phyloP scores from a whole-genome alignment of 129 eudicot species.

The Artemisia tridentata region DNA sequence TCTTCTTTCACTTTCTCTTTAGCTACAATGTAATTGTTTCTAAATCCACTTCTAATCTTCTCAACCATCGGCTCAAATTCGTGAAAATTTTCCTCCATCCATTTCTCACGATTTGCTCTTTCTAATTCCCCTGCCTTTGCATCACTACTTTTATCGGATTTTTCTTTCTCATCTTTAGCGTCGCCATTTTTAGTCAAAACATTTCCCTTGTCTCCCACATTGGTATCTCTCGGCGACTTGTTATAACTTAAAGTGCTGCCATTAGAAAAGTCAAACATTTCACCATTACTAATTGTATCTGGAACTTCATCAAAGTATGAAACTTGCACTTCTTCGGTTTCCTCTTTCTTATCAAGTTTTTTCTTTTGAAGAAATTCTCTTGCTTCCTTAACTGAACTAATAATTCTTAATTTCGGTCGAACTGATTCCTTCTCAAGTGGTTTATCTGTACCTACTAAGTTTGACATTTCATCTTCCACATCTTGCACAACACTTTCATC shows the following conservation, averaged over 20 bases:
- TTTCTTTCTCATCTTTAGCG: constrained; percentile 22
- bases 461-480: constrained; percentile 10
- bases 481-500: constrained; percentile 15
- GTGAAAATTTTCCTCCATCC: constrained; percentile 80
- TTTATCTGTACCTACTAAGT: constrained; percentile 14
- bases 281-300: constrained; percentile 20
- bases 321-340: constrained; percentile 22
- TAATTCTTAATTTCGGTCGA: constrained; percentile 45
- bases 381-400: constrained; percentile 83
- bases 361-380: constrained; percentile 64
- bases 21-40: constrained; percentile 67
- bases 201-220: constrained; percentile 11
- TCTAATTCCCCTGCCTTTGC: constrained; percentile 28
- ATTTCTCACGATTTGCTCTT: constrained; percentile 45
- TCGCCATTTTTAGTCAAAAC: constrained; percentile 25
- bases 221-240: constrained; percentile 12
- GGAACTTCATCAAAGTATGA: constrained; percentile 18
- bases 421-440: constrained; percentile 27
- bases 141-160: constrained; percentile 18
- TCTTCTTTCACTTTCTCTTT: constrained; percentile 61
- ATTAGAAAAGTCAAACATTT: constrained; percentile 7
- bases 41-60: constrained; percentile 73
- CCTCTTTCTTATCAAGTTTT: constrained; percentile 41
- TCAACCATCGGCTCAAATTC: constrained; percentile 78
- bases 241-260: not conserved